These are phyloP conservation scores for Penicillium macrosclerotiorum DNA, from an alignment of 495 filamentous ascomycete genomes.

Conservation along the genomic window DNA sequence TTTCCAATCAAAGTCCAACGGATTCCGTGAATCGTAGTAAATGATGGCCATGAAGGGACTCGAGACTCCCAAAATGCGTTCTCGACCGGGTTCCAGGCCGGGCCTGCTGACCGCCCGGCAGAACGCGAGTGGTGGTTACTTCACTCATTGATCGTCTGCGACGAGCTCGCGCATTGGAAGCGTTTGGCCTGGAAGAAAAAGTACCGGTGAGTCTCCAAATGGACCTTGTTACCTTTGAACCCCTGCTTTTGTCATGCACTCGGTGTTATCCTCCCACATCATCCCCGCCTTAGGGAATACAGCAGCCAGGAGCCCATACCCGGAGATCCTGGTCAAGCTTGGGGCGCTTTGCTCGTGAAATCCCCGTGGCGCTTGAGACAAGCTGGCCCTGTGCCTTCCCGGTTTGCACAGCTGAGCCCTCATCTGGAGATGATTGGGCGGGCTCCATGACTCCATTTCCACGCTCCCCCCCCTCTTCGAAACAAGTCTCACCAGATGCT, in stretches of 20 bases:
- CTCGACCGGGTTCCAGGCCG: not conserved
- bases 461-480: slow-evolving; percentile 3
- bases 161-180: slow-evolving; percentile 8
- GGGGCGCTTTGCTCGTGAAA: slow-evolving; percentile 28
- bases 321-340: slow-evolving; percentile 18
- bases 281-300: slow-evolving; percentile 11
- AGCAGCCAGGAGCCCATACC: slow-evolving; percentile 14
- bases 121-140: slow-evolving; percentile 22
- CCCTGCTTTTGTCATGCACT: slow-evolving; percentile 3
- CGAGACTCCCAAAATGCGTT: not conserved
- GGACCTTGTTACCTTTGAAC: slow-evolving; percentile 2
- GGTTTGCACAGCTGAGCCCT: slow-evolving; percentile 26
- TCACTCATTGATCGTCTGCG: slow-evolving; percentile 24
- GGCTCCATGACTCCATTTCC: not conserved
- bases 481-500: slow-evolving; percentile 5
- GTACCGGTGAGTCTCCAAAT: slow-evolving; percentile 21
- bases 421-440: slow-evolving; percentile 16
- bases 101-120: slow-evolving; percentile 17
- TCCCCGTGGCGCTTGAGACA: slow-evolving; percentile 30
- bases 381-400: slow-evolving; percentile 35
- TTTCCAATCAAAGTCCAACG: too few species aligned
- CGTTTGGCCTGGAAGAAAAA: slow-evolving; percentile 13
- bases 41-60: not conserved
- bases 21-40: too few species aligned
- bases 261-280: not conserved